These are phyloP conservation scores for Amanita subjunquillea DNA, from an alignment of 768 basidiomycete species.

Conservation along the genomic window DNA sequence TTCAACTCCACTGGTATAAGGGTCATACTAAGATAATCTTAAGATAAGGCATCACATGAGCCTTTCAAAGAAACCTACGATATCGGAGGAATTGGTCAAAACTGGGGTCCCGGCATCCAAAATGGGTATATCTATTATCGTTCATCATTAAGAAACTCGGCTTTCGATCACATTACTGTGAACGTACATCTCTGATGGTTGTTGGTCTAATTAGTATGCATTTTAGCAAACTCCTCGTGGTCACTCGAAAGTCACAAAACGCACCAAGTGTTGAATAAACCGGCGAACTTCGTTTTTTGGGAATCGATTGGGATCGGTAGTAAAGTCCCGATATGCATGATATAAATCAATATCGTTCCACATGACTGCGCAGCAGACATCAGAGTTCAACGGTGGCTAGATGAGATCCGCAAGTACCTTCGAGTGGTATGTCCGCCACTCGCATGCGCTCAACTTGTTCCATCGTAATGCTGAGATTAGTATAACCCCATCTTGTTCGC, in stretches of 20 bases:
- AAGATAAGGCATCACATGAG: neutral
- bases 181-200: constrained; percentile 39
- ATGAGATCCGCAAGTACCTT: constrained; percentile 30
- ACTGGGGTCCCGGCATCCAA: constrained; percentile 54
- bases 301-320: constrained; percentile 54
- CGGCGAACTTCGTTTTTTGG: constrained; percentile 39
- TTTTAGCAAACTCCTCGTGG: constrained; percentile 10
- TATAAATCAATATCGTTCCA: constrained; percentile 77
- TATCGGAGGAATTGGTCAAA: constrained; percentile 47
- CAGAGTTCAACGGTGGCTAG: neutral
- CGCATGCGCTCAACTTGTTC: constrained; percentile 45
- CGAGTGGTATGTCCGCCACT: constrained; percentile 65
- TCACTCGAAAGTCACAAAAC: constrained; percentile 16
- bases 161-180: neutral
- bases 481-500: constrained; percentile 32
- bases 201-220: constrained; percentile 4
- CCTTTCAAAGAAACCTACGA: constrained; percentile 30
- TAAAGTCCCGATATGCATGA: constrained; percentile 60
- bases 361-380: constrained; percentile 34
- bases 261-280: constrained; percentile 49
- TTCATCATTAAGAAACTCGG: neutral
- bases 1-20: constrained; percentile 53
- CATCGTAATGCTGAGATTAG: constrained; percentile 43
- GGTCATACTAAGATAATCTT: constrained; percentile 39
- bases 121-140: constrained; percentile 50